Evolutionary conservation across 2,329 filamentous ascomycete genomes (phyloP), one percentile per base, ranked within the genome.

Genomic region (Teratosphaeria pseudoeucalypti): DNA sequence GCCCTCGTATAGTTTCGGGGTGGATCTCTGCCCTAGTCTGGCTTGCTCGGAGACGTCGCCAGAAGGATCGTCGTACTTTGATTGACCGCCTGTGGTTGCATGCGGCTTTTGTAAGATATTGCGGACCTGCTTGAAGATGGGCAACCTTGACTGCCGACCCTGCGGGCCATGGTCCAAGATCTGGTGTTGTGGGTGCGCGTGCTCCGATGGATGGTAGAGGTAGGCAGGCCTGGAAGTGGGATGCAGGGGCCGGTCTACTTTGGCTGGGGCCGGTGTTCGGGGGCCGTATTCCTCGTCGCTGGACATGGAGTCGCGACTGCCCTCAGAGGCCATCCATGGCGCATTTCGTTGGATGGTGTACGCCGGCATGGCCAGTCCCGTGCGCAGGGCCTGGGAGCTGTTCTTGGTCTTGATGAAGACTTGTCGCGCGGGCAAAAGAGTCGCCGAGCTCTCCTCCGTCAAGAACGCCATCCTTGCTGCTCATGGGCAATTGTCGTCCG

Each of bases 331-430:
- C 43, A 63, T 59, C 74, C 54, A 68, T 27, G 68, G 68, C 34
- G 64, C 58, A 57, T 71, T 64, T 43, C 65, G 59, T 53, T 67
- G 65, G 56, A 72, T 70, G 63, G 70, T 68, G 73, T 75, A 64
- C 64, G 73, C 61, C 69, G 76, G 67, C 71, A 74, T 62, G 66
- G 73, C 66, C 67, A 72, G 47, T 6, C 61, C 61, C 7, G 57
- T 59, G 6, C 61, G 53, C 57, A 58, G 10, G 6, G 61, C 56
- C 55, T 63, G 61, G 6, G 59, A 63, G 19, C 56, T 55, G 27
- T 55, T 57, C 37, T 58, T 61, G 54, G 60, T 61, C 23, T 58
- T 60, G 55, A 63, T 59, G 43, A 52, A 57, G 19, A 63, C 59
- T n/a, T 57, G 57, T 23, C 61, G 61, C 14, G 57, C 56, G 9